These are phyloP conservation scores for Leucosporidium yakuticum DNA, from an alignment of 768 basidiomycete species.

Conservation along the genomic window DNA sequence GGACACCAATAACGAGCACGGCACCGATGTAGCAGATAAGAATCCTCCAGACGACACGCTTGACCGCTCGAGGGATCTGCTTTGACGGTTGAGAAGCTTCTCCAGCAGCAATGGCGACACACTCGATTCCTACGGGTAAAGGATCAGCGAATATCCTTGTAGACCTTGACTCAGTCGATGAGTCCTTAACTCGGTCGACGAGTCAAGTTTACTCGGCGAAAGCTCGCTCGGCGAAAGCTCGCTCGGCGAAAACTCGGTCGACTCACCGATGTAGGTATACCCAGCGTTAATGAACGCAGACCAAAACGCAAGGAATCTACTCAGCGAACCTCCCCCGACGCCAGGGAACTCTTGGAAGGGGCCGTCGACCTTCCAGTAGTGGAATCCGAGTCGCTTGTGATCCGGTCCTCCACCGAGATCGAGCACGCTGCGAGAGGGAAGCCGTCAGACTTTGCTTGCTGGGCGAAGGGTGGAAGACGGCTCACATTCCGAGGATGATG, in stretches of 20 bases:
- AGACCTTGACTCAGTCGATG: no score
- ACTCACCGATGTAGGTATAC: constrained; percentile 60
- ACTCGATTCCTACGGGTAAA: no score
- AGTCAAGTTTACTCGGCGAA: no score
- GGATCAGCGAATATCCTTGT: no score
- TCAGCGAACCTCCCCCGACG: constrained; percentile 52
- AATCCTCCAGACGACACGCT: constrained; percentile 47
- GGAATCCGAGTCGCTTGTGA: constrained; percentile 41
- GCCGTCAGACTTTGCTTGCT: background rate
- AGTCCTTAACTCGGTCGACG: no score
- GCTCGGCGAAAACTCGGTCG: no score
- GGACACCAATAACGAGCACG: constrained; percentile 50
- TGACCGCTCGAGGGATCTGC: constrained; percentile 63
- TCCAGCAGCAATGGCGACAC: constrained; percentile 48
- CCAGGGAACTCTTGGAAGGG: constrained; percentile 66
- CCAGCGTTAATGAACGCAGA: constrained; percentile 13
- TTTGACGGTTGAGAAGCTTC: constrained; percentile 50
- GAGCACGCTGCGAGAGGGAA: constrained; percentile 18
- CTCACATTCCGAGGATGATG: constrained; percentile 52
- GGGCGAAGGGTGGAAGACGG: background rate
- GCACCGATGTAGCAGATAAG: constrained; percentile 49
- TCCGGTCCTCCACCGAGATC: constrained; percentile 44
- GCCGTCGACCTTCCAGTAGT: constrained; percentile 38
- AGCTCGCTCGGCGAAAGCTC: no score
- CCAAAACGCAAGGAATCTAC: constrained; percentile 50